A percentile compares a stretch with the other conserved stretches of the same genome.
Conservation (phyloP, 2,329 filamentous ascomycete genomes). For the Nemania sp. region DNA sequence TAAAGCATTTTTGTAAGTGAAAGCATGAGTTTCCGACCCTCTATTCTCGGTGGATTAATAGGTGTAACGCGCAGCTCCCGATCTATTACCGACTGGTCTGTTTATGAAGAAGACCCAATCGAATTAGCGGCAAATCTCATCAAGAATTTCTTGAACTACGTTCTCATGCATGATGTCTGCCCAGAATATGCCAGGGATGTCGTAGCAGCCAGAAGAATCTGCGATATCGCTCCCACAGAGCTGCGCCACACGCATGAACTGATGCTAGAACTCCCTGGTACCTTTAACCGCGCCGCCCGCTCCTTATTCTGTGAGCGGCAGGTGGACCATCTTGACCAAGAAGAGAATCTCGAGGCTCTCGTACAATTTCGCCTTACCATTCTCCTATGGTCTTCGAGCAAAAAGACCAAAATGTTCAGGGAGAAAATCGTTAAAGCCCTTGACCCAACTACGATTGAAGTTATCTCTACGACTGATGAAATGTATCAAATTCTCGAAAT, state of each 20-base stretch:
- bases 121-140: constrained; percentile 69
- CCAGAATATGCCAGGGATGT: constrained; percentile 76
- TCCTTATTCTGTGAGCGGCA: constrained; percentile 61
- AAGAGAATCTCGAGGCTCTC: constrained; percentile 48
- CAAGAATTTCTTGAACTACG: constrained; percentile 86
- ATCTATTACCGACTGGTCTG: constrained; percentile 59
- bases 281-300: constrained; percentile 78
- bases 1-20: constrained; percentile 74
- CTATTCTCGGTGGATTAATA: neutral
- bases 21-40: neutral
- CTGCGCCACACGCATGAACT: constrained; percentile 63
- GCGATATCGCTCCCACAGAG: constrained; percentile 68
- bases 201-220: constrained; percentile 66
- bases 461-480: constrained; percentile 54
- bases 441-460: constrained; percentile 42
- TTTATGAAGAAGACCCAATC: constrained; percentile 59
- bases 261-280: constrained; percentile 65
- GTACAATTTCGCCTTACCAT: constrained; percentile 52
- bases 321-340: constrained; percentile 33
- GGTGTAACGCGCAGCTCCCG: constrained; percentile 51
- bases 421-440: constrained; percentile 20
- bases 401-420: constrained; percentile 36
- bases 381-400: constrained; percentile 34
- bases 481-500: constrained; percentile 66
- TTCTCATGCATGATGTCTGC: constrained; percentile 83